A percentile compares a stretch with the other conserved stretches of the same genome.
These are phyloP conservation scores for Erysimum cheiranthoides DNA, from an alignment of 345 rosid species.

Conservation along the genomic window DNA sequence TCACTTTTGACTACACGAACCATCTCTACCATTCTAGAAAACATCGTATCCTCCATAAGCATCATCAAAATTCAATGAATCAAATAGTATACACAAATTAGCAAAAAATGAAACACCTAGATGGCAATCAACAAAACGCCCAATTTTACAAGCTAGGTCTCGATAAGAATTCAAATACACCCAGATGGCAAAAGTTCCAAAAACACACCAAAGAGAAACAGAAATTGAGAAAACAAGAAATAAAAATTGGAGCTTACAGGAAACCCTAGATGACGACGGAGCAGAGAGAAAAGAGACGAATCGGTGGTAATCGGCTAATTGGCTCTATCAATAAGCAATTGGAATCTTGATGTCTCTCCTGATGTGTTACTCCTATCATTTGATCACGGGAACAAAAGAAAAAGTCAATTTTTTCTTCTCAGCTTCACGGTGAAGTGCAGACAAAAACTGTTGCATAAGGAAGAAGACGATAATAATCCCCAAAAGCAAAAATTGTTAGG, in stretches of 20 bases:
- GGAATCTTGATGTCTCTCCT: conserved; percentile 20
- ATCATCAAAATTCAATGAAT: conserved; percentile 16
- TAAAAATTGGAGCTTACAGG: conserved; percentile 31
- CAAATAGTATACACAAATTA: not conserved
- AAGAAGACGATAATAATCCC: conserved; percentile 31
- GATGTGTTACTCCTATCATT: conserved; percentile 40
- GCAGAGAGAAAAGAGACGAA: conserved; percentile 17
- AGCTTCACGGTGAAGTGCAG: conserved; percentile 28
- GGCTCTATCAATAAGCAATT: not conserved
- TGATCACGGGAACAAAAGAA: conserved; percentile 10
- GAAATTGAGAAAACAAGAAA: not conserved
- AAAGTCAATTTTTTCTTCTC: not conserved
- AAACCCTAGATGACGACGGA: conserved; percentile 43
- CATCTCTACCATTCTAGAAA: not conserved
- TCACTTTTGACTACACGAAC: not conserved
- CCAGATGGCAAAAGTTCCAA: not conserved
- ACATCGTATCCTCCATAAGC: not conserved
- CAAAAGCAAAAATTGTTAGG: too few relatives aligned
- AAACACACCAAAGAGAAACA: not conserved
- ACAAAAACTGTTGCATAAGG: conserved; percentile 9
- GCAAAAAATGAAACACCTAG: not conserved
- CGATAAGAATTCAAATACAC: conserved; percentile 17
- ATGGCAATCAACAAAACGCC: not conserved
- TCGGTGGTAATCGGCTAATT: not conserved
- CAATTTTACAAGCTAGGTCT: conserved; percentile 25